Evolutionary conservation across 495 filamentous ascomycete genomes (phyloP).

Genomic region (Talaromyces proteolyticus): DNA sequence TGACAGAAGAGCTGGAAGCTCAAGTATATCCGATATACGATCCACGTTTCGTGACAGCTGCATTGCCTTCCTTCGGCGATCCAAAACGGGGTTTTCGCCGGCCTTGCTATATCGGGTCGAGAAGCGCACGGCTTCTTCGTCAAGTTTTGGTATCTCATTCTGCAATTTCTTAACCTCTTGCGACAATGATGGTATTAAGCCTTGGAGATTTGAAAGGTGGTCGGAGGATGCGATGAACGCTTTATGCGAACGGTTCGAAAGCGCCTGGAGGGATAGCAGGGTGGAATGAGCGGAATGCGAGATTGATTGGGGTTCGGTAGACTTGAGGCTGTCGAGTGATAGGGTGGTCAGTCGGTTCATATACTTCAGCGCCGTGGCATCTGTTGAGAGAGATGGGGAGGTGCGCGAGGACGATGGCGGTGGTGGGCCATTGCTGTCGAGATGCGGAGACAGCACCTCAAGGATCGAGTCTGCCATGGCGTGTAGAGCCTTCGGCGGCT

Average conservation of each 20-base stretch:
- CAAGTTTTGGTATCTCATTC: slow-evolving; percentile 69
- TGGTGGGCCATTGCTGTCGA: slow-evolving; percentile 25
- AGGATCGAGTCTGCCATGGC: slow-evolving; percentile 66
- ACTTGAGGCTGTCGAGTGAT: slow-evolving; percentile 63
- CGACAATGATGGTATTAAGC: slow-evolving; percentile 61
- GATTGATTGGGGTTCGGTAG: slow-evolving; percentile 73
- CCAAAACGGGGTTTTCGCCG: slow-evolving; percentile 67
- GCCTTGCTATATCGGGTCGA: slow-evolving; percentile 74
- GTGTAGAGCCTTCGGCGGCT: too few species aligned
- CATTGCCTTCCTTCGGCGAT: slow-evolving; percentile 72
- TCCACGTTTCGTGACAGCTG: slow-evolving; percentile 87
- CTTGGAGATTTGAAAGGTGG: slow-evolving; percentile 65
- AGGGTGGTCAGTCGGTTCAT: slow-evolving; percentile 76
- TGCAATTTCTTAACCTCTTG: slow-evolving; percentile 59
- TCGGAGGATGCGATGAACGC: slow-evolving; percentile 75
- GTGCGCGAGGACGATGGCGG: slow-evolving; percentile 16
- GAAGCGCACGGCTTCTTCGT: slow-evolving; percentile 72
- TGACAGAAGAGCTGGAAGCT: slow-evolving; percentile 80
- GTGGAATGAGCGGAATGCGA: slow-evolving; percentile 74
- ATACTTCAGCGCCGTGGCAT: slow-evolving; percentile 56
- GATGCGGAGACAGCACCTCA: slow-evolving; percentile 63
- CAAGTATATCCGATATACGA: slow-evolving; percentile 82
- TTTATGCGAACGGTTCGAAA: slow-evolving; percentile 90
- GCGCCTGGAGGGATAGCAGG: slow-evolving; percentile 78
- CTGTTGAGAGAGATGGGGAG: slow-evolving; percentile 23